Evolutionary conservation across 192 early-diverging fungal species (phyloP), one percentile per base, ranked within the genome.

Genomic region (Podila clonocystis): DNA sequence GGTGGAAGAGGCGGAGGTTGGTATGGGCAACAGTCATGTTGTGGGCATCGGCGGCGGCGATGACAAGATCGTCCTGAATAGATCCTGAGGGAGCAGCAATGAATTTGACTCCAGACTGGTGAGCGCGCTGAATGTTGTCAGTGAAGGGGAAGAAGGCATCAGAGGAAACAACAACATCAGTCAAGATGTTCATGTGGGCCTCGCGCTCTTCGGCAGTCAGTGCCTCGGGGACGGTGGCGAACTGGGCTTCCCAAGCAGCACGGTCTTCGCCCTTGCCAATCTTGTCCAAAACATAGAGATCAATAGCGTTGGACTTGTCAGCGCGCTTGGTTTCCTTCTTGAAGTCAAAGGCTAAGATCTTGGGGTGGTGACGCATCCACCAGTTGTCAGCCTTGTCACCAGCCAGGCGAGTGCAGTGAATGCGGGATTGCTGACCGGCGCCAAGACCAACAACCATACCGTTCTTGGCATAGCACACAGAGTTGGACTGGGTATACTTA

Each of bases 131-230:
- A 59, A 99, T 87, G 74, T 97, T 98, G 86, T 99, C 98, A 6
- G 93, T 87, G 91, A 99, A 99, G 68, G 98, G 98, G 94, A 99
- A 99, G 91, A 99, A 99, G 30, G 98, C 98, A 82, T 99, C 98
- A n/a, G 95, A 96, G 5, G 93, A 91, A 20, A 99, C 85, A 12
- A 95, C 94, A 24, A 98, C 92, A 66, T 89, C 94, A 19, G 62
- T 82, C 50, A 95, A 85, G 70, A 88, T 62, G 57, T 84, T 79
- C 85, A 94, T 91, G 84, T 95, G 95, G 65, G 85, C 90, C 41
- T 85, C 86, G 69, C 95, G 93, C 83, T 97, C 96, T 34, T 89
- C 90, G 31, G 83, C 89, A 26, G 95, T 94, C 82, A 98, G 88
- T 12, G 88, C 86, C 45, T 82, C 87, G 20, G 97, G 97, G n/a